phyloP scores from a whole-genome alignment of 805 yeast genomes.

The Wickerhamiella sergipiensis region DNA sequence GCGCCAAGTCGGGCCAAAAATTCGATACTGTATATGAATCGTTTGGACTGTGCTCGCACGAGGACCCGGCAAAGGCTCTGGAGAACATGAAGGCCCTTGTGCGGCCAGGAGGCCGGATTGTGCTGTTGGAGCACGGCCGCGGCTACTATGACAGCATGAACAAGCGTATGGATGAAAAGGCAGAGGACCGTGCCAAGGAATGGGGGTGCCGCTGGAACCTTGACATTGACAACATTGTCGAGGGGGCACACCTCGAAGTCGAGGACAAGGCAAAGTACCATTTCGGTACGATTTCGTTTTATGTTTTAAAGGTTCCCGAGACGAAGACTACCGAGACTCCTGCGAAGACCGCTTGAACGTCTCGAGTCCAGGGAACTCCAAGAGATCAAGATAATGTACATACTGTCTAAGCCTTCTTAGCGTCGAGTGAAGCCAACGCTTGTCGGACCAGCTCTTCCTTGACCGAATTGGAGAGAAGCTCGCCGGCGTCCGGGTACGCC shows the following conservation, averaged over 20 bases:
- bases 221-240: constrained; percentile 79
- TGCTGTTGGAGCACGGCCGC: constrained; percentile 85
- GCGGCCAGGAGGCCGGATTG: constrained; percentile 81
- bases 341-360: too few relatives aligned
- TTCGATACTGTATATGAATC: constrained; percentile 91
- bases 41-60: constrained; percentile 91
- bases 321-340: too few relatives aligned
- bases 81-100: constrained; percentile 57
- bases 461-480: constrained; percentile 53
- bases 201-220: constrained; percentile 99
- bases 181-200: constrained; percentile 66
- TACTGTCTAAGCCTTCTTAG: not conserved
- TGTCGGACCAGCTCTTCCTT: constrained; percentile 66
- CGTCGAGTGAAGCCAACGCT: constrained; percentile 47
- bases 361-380: too few relatives aligned
- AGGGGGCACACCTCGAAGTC: constrained; percentile 69
- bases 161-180: constrained; percentile 64
- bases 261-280: constrained; percentile 71
- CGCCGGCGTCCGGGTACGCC: constrained; percentile 58
- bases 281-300: constrained; percentile 67
- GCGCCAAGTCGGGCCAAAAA: constrained; percentile 31
- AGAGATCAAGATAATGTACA: too few relatives aligned
- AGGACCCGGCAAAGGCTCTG: constrained; percentile 77
- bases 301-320: constrained; percentile 19
- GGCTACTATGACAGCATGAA: constrained; percentile 70